These are phyloP conservation scores for Hanseniaspora hatyaiensis DNA, from an alignment of 805 yeast genomes.

Conservation along the genomic window DNA sequence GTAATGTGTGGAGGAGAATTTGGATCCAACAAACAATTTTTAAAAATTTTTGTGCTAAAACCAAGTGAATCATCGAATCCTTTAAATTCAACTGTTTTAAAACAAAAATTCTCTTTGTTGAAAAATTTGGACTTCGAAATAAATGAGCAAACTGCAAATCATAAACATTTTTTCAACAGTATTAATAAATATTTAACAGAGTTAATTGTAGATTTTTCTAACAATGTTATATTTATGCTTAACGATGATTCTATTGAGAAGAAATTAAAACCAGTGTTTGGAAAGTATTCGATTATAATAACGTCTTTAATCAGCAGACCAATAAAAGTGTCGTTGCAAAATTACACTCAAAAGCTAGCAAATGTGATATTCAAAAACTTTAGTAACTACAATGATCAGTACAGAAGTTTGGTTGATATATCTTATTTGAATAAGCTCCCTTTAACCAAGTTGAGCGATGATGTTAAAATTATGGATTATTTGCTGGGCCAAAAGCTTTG, in stretches of 20 bases:
- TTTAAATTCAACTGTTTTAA: constrained; percentile 39
- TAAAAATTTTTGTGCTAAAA: constrained; percentile 47
- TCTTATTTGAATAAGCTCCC: constrained; percentile 9
- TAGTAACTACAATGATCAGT: background rate
- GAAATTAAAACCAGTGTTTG: background rate
- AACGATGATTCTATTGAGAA: background rate
- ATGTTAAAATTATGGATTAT: constrained; percentile 46
- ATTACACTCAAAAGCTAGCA: constrained; percentile 3
- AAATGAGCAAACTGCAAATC: constrained; percentile 1
- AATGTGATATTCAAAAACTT: background rate
- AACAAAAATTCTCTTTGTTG: background rate
- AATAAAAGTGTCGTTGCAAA: constrained; percentile 9
- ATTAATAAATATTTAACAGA: constrained; percentile 5
- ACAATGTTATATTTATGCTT: constrained; percentile 6
- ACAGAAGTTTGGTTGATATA: constrained; percentile 3
- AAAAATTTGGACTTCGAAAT: background rate
- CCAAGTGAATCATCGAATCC: constrained; percentile 20
- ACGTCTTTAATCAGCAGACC: background rate
- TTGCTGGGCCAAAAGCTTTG: constrained; percentile 69
- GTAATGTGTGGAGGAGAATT: constrained; percentile 53
- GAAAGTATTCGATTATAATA: constrained; percentile 6
- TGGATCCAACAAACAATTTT: constrained; percentile 38
- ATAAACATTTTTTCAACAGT: background rate
- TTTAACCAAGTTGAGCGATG: background rate
- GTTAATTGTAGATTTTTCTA: background rate